phyloP scores from a whole-genome alignment of 768 basidiomycete species.

The Polyporus arcularius region DNA sequence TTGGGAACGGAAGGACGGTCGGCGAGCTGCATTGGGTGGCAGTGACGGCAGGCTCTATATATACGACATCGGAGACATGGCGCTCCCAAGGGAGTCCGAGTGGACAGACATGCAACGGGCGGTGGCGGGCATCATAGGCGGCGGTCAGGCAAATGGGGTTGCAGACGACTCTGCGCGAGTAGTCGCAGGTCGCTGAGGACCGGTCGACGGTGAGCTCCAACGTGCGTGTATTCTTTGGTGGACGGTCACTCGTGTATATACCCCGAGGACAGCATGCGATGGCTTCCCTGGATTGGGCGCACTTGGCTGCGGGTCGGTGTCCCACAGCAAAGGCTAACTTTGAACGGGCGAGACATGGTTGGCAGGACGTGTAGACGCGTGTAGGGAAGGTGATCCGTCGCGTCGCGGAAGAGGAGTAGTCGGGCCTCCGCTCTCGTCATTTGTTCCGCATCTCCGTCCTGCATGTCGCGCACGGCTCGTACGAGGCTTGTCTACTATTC shows the following conservation, averaged over 20 bases:
- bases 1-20: conserved; percentile 94
- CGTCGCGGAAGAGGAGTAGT: background rate
- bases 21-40: conserved; percentile 86
- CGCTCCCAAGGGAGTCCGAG: conserved; percentile 84
- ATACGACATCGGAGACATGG: conserved; percentile 93
- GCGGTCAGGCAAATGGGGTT: conserved; percentile 40
- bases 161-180: conserved; percentile 33
- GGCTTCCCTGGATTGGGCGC: conserved; percentile 5
- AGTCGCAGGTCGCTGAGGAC: conserved; percentile 12
- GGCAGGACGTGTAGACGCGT: background rate
- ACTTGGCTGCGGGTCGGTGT: conserved; percentile 2
- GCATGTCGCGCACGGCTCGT: background rate
- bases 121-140: conserved; percentile 64
- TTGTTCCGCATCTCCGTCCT: background rate
- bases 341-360: background rate
- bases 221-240: background rate
- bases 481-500: background rate
- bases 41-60: conserved; percentile 92
- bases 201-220: background rate
- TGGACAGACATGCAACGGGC: conserved; percentile 94
- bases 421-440: conserved; percentile 8
- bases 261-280: background rate
- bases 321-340: conserved; percentile 5
- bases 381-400: conserved; percentile 7
- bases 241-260: background rate